A percentile compares a stretch with the other conserved stretches of the same genome.
Conservation (phyloP, 228 moss, liverwort and hornwort species). For the Sphagnum magellanicum region DNA sequence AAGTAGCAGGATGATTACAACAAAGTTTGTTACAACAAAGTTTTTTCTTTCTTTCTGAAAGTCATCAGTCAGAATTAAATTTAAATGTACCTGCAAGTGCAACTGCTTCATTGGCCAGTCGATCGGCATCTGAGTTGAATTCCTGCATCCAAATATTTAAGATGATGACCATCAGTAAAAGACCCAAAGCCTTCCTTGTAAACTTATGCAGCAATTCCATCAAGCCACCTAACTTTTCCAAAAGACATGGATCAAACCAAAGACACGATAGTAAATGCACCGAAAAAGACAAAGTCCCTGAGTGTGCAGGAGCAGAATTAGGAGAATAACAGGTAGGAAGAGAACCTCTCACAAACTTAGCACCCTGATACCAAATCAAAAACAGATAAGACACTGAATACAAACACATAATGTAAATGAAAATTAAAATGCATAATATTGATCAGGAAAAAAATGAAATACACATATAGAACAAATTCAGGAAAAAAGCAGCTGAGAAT, state of each 20-base stretch:
- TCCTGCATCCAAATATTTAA: constrained; percentile 34
- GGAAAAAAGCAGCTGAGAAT: not conserved
- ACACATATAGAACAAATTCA: too few relatives aligned
- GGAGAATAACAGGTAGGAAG: not conserved
- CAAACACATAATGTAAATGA: too few relatives aligned
- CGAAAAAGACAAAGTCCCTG: not conserved
- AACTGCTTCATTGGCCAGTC: constrained; percentile 81
- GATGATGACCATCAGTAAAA: not conserved
- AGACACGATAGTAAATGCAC: not conserved
- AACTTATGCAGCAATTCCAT: not conserved
- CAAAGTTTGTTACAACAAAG: not conserved
- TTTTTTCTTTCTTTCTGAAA: not conserved
- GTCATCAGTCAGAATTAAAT: not conserved
- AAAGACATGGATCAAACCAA: not conserved
- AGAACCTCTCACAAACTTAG: not conserved
- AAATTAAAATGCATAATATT: too few relatives aligned
- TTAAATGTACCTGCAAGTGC: constrained; percentile 47
- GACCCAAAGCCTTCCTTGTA: not conserved
- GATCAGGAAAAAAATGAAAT: too few relatives aligned
- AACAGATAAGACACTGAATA: not conserved
- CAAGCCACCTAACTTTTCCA: not conserved
- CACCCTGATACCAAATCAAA: not conserved
- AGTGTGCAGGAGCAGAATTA: not conserved
- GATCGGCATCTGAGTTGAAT: constrained; percentile 69
- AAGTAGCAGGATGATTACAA: not conserved